Evolutionary conservation across 306 rosid species (phyloP).

Genomic region (Sphenostylis stenocarpa): DNA sequence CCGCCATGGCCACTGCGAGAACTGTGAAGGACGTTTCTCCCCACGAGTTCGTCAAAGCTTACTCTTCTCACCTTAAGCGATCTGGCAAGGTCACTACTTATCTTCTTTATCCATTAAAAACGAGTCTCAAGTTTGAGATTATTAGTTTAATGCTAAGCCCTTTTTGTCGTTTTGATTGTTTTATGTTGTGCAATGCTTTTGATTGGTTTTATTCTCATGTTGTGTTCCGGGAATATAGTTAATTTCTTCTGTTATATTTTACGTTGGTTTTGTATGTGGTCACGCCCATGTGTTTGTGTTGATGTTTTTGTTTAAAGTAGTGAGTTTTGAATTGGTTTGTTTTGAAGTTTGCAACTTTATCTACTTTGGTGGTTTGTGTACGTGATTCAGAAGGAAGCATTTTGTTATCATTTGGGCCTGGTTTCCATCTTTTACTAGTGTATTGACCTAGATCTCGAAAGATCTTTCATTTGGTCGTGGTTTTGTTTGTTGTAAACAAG

Average conservation of each 20-base stretch:
- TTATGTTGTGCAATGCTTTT: background rate
- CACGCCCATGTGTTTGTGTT: background rate
- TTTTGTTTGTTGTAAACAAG: background rate
- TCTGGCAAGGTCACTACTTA: constrained; percentile 38
- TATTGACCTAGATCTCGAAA: background rate
- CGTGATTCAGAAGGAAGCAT: background rate
- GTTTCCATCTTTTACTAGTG: background rate
- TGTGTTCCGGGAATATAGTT: background rate
- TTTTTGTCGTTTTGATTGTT: background rate
- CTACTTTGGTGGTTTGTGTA: background rate
- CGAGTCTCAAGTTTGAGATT: background rate
- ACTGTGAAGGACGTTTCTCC: constrained; percentile 47
- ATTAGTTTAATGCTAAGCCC: background rate
- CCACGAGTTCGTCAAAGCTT: constrained; percentile 47
- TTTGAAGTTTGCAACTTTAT: background rate
- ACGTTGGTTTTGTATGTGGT: background rate
- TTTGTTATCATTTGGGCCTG: background rate
- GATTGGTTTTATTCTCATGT: background rate
- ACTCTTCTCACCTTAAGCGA: constrained; percentile 44
- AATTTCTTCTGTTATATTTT: background rate
- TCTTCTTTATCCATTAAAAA: background rate
- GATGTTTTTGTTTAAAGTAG: background rate
- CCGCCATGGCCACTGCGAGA: constrained; percentile 40
- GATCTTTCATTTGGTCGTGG: background rate
- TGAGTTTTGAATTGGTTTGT: background rate